Percentiles rank a stretch among this genome's conserved stretches.
Conservation (phyloP, 495 filamentous ascomycete species). For the Neurospora discreta region DNA sequence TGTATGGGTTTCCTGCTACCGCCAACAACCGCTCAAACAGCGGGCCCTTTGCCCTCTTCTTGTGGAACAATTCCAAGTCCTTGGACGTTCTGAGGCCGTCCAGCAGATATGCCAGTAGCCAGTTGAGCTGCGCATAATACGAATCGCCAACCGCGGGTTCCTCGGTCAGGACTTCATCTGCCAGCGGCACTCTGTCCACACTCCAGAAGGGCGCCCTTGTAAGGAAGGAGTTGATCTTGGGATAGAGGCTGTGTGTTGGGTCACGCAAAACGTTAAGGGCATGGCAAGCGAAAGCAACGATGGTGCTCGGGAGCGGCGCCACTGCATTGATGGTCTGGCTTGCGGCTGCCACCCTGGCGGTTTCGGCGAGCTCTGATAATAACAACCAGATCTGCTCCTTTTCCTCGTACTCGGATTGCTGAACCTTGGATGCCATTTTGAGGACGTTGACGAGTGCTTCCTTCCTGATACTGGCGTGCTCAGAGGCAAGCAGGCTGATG, state of each 20-base stretch:
- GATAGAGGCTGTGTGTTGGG: constrained; percentile 74
- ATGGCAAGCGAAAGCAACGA: constrained; percentile 61
- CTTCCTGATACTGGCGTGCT: constrained; percentile 58
- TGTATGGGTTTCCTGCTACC: constrained; percentile 55
- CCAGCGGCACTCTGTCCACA: constrained; percentile 61
- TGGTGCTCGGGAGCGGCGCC: constrained; percentile 56
- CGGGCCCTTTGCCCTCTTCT: constrained; percentile 37
- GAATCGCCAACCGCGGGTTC: constrained; percentile 62
- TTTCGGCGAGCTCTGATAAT: constrained; percentile 67
- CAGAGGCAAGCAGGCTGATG: constrained; percentile 63
- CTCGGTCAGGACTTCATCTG: constrained; percentile 59
- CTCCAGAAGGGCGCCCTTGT: constrained; percentile 65
- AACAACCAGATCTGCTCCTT: constrained; percentile 66
- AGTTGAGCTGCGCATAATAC: constrained; percentile 64
- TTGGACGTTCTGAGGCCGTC: constrained; percentile 41
- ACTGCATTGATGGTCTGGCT: constrained; percentile 35
- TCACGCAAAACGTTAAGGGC: constrained; percentile 57
- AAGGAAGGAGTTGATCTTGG: constrained; percentile 77
- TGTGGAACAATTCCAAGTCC: constrained; percentile 79
- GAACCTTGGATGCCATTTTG: constrained; percentile 53
- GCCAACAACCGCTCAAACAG: constrained; percentile 70
- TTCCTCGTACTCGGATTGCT: constrained; percentile 62
- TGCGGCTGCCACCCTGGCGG: constrained; percentile 27
- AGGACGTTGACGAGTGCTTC: constrained; percentile 61
- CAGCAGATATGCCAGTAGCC: constrained; percentile 69